Conservation (phyloP, 2,329 filamentous ascomycete species). For the Fusarium globosum region DNA sequence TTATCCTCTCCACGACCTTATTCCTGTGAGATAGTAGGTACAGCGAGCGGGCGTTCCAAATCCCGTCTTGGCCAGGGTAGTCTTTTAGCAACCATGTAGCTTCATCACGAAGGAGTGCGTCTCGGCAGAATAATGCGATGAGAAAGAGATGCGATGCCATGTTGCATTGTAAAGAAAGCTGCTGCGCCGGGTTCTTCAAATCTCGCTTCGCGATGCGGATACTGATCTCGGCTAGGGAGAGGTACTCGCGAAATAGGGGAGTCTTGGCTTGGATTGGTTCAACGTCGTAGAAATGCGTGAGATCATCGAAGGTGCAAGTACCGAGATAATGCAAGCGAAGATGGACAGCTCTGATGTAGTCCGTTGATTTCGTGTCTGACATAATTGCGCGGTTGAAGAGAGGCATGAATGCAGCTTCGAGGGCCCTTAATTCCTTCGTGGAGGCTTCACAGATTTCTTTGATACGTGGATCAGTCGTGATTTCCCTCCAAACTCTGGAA, state of each 20-base stretch:
- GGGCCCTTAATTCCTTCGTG: conserved; percentile 8
- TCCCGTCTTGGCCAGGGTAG: conserved; percentile 50
- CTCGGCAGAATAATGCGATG: conserved; percentile 47
- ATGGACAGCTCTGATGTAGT: conserved; percentile 48
- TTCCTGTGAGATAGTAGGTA: conserved; percentile 45
- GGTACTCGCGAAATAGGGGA: conserved; percentile 48
- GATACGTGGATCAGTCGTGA: conserved; percentile 22
- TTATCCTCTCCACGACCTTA: conserved; percentile 43
- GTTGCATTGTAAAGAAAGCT: conserved; percentile 44
- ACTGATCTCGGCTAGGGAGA: conserved; percentile 48
- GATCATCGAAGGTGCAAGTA: conserved; percentile 45
- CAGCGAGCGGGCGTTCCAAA: conserved; percentile 46
- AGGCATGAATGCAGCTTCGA: conserved; percentile 48
- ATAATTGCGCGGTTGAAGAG: conserved; percentile 48
- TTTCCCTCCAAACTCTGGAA: not conserved
- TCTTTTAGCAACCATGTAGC: conserved; percentile 47
- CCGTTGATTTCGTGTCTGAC: conserved; percentile 40
- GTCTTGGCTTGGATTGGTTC: conserved; percentile 39
- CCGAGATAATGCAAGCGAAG: conserved; percentile 47
- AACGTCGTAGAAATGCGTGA: conserved; percentile 40
- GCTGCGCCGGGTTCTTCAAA: conserved; percentile 32
- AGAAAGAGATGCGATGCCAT: conserved; percentile 43
- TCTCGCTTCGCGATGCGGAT: conserved; percentile 16
- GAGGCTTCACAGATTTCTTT: conserved; percentile 22
- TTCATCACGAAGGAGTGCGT: conserved; percentile 48